Evolutionary conservation across 139 green algal genomes (phyloP).

Genomic region (Desmodesmus armatus): DNA sequence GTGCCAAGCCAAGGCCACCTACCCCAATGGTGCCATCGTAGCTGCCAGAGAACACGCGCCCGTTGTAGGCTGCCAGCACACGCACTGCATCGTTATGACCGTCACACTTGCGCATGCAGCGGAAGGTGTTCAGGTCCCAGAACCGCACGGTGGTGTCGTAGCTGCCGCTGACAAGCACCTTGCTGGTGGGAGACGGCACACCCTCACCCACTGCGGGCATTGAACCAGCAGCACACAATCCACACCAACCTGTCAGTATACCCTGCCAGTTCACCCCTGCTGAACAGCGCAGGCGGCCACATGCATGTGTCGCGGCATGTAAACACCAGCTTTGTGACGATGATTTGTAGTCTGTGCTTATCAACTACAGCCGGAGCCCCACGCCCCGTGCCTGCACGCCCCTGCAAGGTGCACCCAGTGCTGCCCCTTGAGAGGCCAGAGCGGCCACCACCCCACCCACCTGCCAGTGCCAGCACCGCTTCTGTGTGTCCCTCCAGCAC

Average conservation of each 20-base stretch:
- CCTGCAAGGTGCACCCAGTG: constrained; percentile 46
- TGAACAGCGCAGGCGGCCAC: too few species aligned
- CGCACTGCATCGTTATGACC: constrained; percentile 94
- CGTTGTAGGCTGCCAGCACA: constrained; percentile 82
- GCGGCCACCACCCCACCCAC: constrained; percentile 67
- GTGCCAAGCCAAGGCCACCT: constrained; percentile 68
- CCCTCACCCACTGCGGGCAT: constrained; percentile 21
- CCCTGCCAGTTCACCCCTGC: too few species aligned
- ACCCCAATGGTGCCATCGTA: constrained; percentile 95
- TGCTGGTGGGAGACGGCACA: constrained; percentile 33
- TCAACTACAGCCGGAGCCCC: too few species aligned
- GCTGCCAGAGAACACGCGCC: constrained; percentile 86
- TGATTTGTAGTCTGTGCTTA: neutral
- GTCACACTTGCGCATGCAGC: constrained; percentile 88
- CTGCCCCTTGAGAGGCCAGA: constrained; percentile 35
- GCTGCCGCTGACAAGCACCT: constrained; percentile 77
- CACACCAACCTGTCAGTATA: too few species aligned
- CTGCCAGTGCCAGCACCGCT: constrained; percentile 92
- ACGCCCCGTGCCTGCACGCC: too few species aligned
- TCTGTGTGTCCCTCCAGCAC: constrained; percentile 92
- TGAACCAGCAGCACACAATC: too few species aligned
- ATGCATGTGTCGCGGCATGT: too few species aligned
- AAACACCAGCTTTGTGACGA: too few species aligned
- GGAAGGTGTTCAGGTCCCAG: constrained; percentile 87
- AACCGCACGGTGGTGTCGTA: constrained; percentile 93